Evolutionary conservation across 106 monocot species (phyloP).

Genomic region (Apostasia shenzhenica): DNA sequence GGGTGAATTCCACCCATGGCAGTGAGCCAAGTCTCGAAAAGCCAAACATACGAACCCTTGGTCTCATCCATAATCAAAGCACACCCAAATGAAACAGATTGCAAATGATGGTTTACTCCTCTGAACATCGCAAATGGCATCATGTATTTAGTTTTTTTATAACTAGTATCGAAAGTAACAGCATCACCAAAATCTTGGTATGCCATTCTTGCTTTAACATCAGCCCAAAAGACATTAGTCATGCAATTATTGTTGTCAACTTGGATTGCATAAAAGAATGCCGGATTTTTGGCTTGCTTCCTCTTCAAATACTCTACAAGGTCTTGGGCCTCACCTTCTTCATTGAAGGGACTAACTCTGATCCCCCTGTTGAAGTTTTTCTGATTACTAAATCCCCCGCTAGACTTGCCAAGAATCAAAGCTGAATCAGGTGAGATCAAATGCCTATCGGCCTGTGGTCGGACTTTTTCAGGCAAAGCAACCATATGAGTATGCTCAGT

Average conservation of each 20-base stretch:
- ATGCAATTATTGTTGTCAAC: conserved; percentile 86
- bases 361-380: conserved; percentile 57
- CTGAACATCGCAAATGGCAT: conserved; percentile 88
- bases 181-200: conserved; percentile 73
- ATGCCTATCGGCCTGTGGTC: conserved; percentile 17
- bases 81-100: conserved; percentile 75
- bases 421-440: conserved; percentile 2
- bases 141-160: conserved; percentile 95
- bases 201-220: conserved; percentile 66
- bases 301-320: conserved; percentile 67
- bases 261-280: conserved; percentile 90
- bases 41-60: conserved; percentile 86
- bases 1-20: conserved; percentile 75
- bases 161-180: conserved; percentile 83
- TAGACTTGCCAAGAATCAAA: conserved; percentile 21
- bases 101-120: conserved; percentile 85
- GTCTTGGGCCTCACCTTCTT: conserved; percentile 68
- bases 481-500: conserved; percentile 75
- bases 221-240: conserved; percentile 95
- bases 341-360: conserved; percentile 74
- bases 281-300: conserved; percentile 81
- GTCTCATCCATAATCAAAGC: conserved; percentile 92
- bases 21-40: conserved; percentile 89
- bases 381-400: conserved; percentile 39
- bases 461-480: conserved; percentile 34